A percentile compares a stretch with the other conserved stretches of the same genome.
Evolutionary conservation across 352 stramenopile genomes (phyloP).

Genomic region (Albugo laibachii): DNA sequence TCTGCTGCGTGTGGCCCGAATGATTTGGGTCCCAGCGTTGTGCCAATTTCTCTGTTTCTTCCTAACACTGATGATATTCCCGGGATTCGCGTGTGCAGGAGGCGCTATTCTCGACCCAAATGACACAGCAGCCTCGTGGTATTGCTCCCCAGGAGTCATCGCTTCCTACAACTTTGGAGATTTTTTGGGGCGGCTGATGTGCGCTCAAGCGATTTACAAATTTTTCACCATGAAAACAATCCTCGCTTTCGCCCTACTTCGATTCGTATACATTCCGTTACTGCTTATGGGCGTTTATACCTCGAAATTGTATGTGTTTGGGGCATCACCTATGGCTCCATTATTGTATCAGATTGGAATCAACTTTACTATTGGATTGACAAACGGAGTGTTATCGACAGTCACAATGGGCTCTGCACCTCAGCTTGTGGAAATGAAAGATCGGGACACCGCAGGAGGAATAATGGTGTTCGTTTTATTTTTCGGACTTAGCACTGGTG

Average conservation of each 20-base stretch:
- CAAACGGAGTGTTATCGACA: conserved; percentile 31
- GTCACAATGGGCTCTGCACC: conserved; percentile 38
- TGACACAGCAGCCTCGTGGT: conserved; percentile 18
- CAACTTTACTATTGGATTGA: conserved; percentile 26
- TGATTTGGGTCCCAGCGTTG: conserved; percentile 25
- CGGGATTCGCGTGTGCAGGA: conserved; percentile 28
- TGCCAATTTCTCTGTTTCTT: conserved; percentile 41
- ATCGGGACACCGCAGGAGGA: conserved; percentile 29
- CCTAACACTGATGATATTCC: conserved; percentile 26
- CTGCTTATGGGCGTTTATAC: conserved; percentile 27
- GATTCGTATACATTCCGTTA: conserved; percentile 31
- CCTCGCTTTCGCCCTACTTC: conserved; percentile 17
- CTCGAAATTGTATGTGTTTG: conserved; percentile 34
- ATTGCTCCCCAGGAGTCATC: conserved; percentile 28
- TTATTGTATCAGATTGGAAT: conserved; percentile 23
- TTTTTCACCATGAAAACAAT: conserved; percentile 28
- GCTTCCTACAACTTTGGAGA: conserved; percentile 43
- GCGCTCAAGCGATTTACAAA: conserved; percentile 23
- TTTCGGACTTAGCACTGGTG: conserved; percentile 21
- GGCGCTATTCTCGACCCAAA: conserved; percentile 5
- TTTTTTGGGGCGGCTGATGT: conserved; percentile 31
- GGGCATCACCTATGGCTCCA: conserved; percentile 6
- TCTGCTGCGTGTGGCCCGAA: conserved; percentile 20
- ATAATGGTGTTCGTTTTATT: conserved; percentile 42
- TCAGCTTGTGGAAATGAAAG: conserved; percentile 24